Evolutionary conservation across 176 grass and related monocot species (phyloP), one percentile per base, ranked within the genome.

Genomic region (Bothriochloa decipiens): DNA sequence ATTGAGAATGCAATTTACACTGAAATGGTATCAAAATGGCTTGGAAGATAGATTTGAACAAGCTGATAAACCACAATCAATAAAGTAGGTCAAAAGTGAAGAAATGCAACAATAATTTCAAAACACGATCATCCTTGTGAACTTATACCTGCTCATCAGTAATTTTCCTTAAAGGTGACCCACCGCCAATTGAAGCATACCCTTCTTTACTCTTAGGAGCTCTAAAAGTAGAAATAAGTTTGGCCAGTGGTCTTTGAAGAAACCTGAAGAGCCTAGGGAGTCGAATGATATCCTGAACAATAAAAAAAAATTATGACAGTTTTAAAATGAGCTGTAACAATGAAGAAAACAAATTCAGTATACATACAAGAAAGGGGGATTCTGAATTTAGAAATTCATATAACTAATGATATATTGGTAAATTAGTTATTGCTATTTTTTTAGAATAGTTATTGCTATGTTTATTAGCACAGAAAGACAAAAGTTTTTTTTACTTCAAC

Each of bases 191-290:
- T 41, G 97, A 92, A 82, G 93, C 90, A 88, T 99, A 99, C 61
- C 84, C 97, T 70, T 99, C 90, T 86, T 99, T 96, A 86, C 97
- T 96, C 90, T 99, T 99, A 76, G 97, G 93, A 91, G 97, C 93
- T 89, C 93, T 94, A 46, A 91, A 76, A 67, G 84, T 73, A 81
- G 97, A 96, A 70, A 99, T 99, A 79, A 99, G 84, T 58, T 99
- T 93, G 68, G 97, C 97, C 82, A 99, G 69, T 88, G 97, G 97
- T 86, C 81, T 84, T 89, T 99, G 97, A 77, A 99, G 93, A 94
- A 99, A 99, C 72, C 78, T 86, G 76, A 99, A 99, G 55, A 99
- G 84, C 67, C 97, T 94, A 61, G 97, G 93, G 45, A 96, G 88
- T 41, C 91, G 88, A 66, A 99, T 96, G 69, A 99, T 99, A 91